These are phyloP conservation scores for Hypoxylon lenormandii DNA, from an alignment of 495 filamentous ascomycete genomes.

Conservation along the genomic window DNA sequence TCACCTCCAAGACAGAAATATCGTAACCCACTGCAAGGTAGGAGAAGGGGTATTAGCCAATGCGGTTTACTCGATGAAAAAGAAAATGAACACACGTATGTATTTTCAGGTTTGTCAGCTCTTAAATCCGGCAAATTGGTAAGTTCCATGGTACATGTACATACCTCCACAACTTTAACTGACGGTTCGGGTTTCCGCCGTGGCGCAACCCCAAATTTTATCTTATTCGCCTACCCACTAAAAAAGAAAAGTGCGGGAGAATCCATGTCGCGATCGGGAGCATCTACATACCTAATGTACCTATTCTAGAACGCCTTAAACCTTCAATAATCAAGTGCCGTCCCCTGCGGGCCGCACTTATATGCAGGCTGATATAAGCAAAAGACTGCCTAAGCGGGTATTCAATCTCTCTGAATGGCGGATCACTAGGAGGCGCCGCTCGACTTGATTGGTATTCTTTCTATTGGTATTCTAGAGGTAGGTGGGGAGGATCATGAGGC, in stretches of 20 bases:
- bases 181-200: conserved; percentile 35
- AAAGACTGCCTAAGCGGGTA: neutral
- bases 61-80: conserved; percentile 12
- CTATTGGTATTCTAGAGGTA: conserved; percentile 1
- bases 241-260: conserved; percentile 13
- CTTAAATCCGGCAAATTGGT: conserved; percentile 42
- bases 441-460: neutral
- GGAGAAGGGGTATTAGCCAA: neutral
- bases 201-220: conserved; percentile 15
- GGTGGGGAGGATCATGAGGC: neutral
- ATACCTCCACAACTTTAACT: neutral
- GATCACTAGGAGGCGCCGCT: neutral
- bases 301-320: conserved; percentile 17
- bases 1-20: conserved; percentile 12
- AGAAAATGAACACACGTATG: neutral
- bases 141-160: neutral
- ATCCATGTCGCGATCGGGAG: conserved; percentile 19
- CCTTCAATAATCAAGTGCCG: conserved; percentile 28
- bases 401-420: neutral
- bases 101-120: conserved; percentile 5
- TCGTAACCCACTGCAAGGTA: conserved; percentile 5
- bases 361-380: conserved; percentile 8
- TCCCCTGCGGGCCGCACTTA: conserved; percentile 16
- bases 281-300: too few relatives aligned
- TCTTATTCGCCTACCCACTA: conserved; percentile 3